Percentiles rank a stretch among this genome's conserved stretches.
These are phyloP conservation scores for Euphorbia corollata DNA, from an alignment of 441 rosid genomes.

Conservation along the genomic window DNA sequence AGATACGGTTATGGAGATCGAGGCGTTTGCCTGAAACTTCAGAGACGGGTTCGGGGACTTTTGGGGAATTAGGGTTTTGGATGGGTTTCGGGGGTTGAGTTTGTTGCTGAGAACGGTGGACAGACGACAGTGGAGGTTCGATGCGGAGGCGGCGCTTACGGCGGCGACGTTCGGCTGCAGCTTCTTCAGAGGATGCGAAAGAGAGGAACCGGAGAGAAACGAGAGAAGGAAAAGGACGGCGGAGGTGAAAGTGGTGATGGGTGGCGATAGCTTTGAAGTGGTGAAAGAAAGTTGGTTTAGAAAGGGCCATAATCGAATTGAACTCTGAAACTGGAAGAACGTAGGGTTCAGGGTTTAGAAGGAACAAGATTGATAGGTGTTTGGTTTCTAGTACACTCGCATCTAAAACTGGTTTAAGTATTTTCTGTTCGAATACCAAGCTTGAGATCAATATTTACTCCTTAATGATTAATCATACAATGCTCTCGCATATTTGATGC, in stretches of 20 bases:
- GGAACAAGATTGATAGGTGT: background rate
- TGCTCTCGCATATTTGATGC: no score
- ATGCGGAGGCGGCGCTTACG: constrained; percentile 76
- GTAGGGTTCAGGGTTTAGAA: constrained; percentile 18
- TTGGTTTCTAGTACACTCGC: background rate
- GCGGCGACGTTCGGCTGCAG: constrained; percentile 86
- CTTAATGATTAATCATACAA: no score
- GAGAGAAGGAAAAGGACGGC: constrained; percentile 20
- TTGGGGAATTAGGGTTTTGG: constrained; percentile 76
- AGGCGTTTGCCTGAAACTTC: constrained; percentile 71
- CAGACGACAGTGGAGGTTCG: constrained; percentile 69
- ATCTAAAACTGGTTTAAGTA: background rate
- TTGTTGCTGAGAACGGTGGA: constrained; percentile 47
- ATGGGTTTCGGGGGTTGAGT: constrained; percentile 40
- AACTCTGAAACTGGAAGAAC: background rate
- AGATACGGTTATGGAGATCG: constrained; percentile 69
- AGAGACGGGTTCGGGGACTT: constrained; percentile 63
- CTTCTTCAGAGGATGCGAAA: constrained; percentile 80
- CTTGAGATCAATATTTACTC: background rate
- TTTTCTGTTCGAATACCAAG: no score
- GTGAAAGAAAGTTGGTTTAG: constrained; percentile 40
- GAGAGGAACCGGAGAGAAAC: constrained; percentile 49
- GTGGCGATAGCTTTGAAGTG: constrained; percentile 39
- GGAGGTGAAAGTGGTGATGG: constrained; percentile 18
- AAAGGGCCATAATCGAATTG: constrained; percentile 10